Base-by-base conservation (phyloP, 2,329 filamentous ascomycete species). In the Cercospora berteroae region DNA sequence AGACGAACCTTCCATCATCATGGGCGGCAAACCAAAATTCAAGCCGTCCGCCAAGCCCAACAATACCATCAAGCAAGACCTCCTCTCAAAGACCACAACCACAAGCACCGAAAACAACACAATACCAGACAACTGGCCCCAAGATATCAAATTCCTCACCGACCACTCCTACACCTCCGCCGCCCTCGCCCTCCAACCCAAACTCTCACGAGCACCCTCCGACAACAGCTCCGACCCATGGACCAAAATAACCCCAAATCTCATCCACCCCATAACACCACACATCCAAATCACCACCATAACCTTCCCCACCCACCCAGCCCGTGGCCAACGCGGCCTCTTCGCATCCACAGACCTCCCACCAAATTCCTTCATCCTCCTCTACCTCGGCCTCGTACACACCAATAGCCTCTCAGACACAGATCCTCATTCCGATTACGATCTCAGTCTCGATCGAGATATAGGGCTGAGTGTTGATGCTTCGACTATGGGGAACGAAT, bases 361-460 rank as follows among this genome's bases (percentile, higher is more conserved):
- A 5, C 82, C 84, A 16, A 80, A 79, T 50, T 75, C 77, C 0
- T 82, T 85, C 70, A 80, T 86, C 42, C 71, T 84, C n/a, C 77
- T 82, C 16, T 86, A 86, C 68, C 72, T 84, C 23, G 84, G 84
- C 20, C 79, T 77, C 56, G 78, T 85, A 20, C 84, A 86, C 73
- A 78, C 78, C 42, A 79, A 80, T 57, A 73, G 72, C 65, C 77
- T 81, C 57, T 76, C 73, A 33, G 81, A 86, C 67, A 78, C 75
- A 18, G 80, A 86, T 67, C 74, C 77, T 16, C 69, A 74, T 4
- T 83, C 81, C 18, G 79, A 84, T 73, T 86, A 86, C 74, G 84
- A 86, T 70, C 77, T 86, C 5, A 82, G 78, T 23, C 76, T 86
- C 13, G 83, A 85, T 73, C 79, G 83, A 23, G 82, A 85, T 3